These are phyloP conservation scores for Termitomyces sp. DNA, from an alignment of 768 basidiomycete species.

Conservation along the genomic window DNA sequence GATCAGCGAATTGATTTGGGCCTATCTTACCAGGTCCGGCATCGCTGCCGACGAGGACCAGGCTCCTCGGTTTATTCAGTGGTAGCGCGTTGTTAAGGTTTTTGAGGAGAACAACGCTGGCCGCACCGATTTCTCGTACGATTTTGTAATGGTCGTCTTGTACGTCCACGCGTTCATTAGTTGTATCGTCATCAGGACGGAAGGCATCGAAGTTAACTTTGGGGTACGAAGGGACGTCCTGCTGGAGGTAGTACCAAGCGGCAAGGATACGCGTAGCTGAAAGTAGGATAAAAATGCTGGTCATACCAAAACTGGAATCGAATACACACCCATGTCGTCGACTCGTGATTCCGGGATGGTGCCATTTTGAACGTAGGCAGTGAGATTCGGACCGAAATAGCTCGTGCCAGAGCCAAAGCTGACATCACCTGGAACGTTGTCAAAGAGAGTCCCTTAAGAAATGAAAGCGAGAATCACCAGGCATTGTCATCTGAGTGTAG, in stretches of 20 bases:
- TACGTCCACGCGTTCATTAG: constrained; percentile 61
- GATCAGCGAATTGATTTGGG: constrained; percentile 66
- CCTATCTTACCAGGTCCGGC: constrained; percentile 60
- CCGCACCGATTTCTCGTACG: constrained; percentile 68
- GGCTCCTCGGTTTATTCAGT: constrained; percentile 48
- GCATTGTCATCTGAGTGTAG: constrained; percentile 60
- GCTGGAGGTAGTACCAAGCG: constrained; percentile 59
- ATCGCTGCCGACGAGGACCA: constrained; percentile 60
- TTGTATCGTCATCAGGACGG: constrained; percentile 39
- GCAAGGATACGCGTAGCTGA: constrained; percentile 72
- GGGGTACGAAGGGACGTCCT: constrained; percentile 61
- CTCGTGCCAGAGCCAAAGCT: constrained; percentile 41
- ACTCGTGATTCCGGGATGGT: constrained; percentile 60
- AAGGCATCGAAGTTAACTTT: constrained; percentile 68
- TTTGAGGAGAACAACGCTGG: constrained; percentile 73
- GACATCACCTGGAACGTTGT: constrained; percentile 24
- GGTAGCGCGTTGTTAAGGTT: constrained; percentile 56
- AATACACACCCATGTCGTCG: constrained; percentile 66
- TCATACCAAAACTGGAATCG: not conserved
- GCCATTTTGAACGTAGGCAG: constrained; percentile 62
- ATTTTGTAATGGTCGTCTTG: constrained; percentile 62
- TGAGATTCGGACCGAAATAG: constrained; percentile 68
- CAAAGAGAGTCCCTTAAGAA: not conserved
- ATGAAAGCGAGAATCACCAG: constrained; percentile 25
- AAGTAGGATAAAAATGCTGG: not conserved